A percentile compares a stretch with the other conserved stretches of the same genome.
Evolutionary conservation across 768 basidiomycete species (phyloP).

Genomic region (Tulasnella sp.): DNA sequence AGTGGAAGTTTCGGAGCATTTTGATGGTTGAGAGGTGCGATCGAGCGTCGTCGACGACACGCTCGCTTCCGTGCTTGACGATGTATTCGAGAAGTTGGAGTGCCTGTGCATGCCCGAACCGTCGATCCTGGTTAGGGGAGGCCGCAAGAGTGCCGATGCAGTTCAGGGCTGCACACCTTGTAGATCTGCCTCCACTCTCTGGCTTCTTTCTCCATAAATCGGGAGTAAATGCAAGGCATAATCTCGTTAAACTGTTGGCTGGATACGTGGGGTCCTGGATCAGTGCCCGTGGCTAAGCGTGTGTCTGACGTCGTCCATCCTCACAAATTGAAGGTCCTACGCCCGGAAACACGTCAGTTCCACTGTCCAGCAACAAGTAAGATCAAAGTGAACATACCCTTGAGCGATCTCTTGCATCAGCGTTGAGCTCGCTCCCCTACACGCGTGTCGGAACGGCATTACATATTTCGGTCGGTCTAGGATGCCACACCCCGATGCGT

Average conservation of each 20-base stretch:
- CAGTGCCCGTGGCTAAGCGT: not conserved
- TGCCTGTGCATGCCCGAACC: constrained; percentile 41
- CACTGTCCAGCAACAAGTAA: constrained; percentile 7
- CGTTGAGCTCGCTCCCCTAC: constrained; percentile 93
- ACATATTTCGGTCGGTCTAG: not conserved
- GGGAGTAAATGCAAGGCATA: constrained; percentile 91
- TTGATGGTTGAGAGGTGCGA: constrained; percentile 92
- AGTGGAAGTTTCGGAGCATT: constrained; percentile 96
- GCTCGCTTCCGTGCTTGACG: constrained; percentile 92
- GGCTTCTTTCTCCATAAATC: constrained; percentile 98
- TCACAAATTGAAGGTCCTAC: constrained; percentile 97
- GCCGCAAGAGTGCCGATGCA: not conserved
- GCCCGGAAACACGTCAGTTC: not conserved
- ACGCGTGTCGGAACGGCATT: not conserved
- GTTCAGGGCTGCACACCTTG: constrained; percentile 48
- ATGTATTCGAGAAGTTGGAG: constrained; percentile 91
- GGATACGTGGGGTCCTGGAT: not conserved
- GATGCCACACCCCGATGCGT: constrained; percentile 11
- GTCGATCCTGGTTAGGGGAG: constrained; percentile 7
- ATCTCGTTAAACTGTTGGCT: constrained; percentile 99
- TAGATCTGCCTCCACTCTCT: constrained; percentile 98
- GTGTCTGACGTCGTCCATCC: constrained; percentile 22
- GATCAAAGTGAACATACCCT: constrained; percentile 48
- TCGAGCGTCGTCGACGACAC: constrained; percentile 94
- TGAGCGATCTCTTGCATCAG: constrained; percentile 98